Evolutionary conservation across 2,329 filamentous ascomycete species (phyloP), one percentile per base, ranked within the genome.

Genomic region (Aspergillus japonicus): DNA sequence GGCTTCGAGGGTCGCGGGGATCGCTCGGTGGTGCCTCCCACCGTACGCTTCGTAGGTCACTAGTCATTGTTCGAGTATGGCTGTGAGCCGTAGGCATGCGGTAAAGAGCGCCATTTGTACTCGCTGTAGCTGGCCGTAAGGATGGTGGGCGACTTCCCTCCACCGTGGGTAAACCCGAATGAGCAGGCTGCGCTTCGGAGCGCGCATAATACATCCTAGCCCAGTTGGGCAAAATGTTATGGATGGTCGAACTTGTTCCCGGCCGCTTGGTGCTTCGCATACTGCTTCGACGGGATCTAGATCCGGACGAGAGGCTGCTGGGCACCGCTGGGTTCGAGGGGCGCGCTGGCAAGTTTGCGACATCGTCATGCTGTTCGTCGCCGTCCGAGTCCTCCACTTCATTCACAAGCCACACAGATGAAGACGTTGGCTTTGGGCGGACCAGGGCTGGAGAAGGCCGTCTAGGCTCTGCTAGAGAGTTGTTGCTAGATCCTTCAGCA

Each of bases 191-290:
- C 85, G 87, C 54, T 54, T 87, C 87, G 56, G 85, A 87, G 39
- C 86, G 85, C 39, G 16, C 39, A 71, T 92, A 92, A 74, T 92
- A 92, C 16, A 91, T 77, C 65, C 82, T 86, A 47, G 75, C 77
- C 73, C 82, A 84, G 7, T 77, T 73, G 1, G 82, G 81, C 48
- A 81, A 73, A 42, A 71, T 73, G n/a, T 74, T 74, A 53, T 79
- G 66, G 29, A 77, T 74, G 60, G 78, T 83, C 21, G 79, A 74
- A 50, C 76, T 76, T 12, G 81, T 83, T 35, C 77, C 78, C 4
- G 73, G 71, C 26, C 75, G 71, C 51, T 67, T 68, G 35, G 69
- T 66, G 58, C 74, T 76, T 44, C 70, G 69, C 54, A 72, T 64
- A 60, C 75, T 78, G 62, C 74, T 75, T 49, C 71, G 70, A 44